Base-by-base conservation (phyloP, 495 filamentous ascomycete species). In the Hypoxylon rickii region DNA sequence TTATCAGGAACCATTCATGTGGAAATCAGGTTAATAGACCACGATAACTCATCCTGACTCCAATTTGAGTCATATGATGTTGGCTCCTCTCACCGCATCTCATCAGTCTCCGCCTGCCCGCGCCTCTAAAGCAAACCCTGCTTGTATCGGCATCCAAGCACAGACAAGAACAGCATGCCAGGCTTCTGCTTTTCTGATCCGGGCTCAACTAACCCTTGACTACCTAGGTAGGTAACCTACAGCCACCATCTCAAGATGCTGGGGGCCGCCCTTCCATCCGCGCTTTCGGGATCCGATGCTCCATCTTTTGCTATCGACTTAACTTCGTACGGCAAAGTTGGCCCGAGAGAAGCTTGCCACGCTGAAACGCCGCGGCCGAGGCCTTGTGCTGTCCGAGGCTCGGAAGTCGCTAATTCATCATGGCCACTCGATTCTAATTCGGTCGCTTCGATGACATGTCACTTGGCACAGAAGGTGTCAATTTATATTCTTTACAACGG, bases 51-150 rank as follows among this genome's bases (percentile, higher is more conserved):
- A 31, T 16, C 39, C 11, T 29, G 31, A 54, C 59, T 39, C 44
- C 44, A 50, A 24, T 34, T 45, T 58, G 48, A 53, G 59, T 63
- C 59, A 63, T 63, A 52, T 63, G 53, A 54, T 46, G 48, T 45
- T 53, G 43, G 53, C 19, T 49, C 26, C 37, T 53, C 50, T 63
- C 59, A 57, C 53, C 59, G 53, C 53, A 63, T 57, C 49, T 50
- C 44, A 29, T 22, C 18, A 42, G 53, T 57, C 48, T 49, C 52
- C 59, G 59, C 48, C 38, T 53, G 37, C 36, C 52, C 52, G 46
- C 51, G 40, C 38, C 46, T 41, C 43, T 20, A 49, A 49, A 38
- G 50, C 18, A 56, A 52, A 37, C 49, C 48, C 41, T 41, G 47
- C 51, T 33, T 44, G 44, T 15, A 38, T 52, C 52, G 38, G 47